Percentiles rank a stretch among this genome's conserved stretches.
phyloP scores from a whole-genome alignment of 2,329 filamentous ascomycete species.

The Hypomyces rosellus region DNA sequence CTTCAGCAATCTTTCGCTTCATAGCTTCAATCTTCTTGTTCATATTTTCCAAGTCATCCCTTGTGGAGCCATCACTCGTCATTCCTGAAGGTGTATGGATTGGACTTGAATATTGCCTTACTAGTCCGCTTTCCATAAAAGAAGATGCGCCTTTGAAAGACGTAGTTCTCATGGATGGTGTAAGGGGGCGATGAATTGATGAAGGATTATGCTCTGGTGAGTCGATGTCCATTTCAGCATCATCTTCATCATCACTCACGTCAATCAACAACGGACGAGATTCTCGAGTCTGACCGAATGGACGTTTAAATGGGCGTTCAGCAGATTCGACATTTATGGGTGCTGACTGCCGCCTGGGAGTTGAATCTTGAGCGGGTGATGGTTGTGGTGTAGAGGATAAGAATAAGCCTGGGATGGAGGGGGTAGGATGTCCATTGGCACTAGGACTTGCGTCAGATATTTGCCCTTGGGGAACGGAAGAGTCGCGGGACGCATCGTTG shows the following conservation, averaged over 20 bases:
- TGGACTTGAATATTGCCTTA: constrained; percentile 36
- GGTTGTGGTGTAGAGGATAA: constrained; percentile 24
- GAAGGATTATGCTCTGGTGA: constrained; percentile 41
- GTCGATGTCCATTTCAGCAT: constrained; percentile 62
- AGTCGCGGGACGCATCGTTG: neutral
- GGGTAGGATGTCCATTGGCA: constrained; percentile 9
- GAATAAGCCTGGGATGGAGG: constrained; percentile 32
- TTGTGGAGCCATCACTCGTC: constrained; percentile 27
- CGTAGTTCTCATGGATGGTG: constrained; percentile 27
- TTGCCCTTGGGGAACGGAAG: neutral
- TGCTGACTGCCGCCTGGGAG: constrained; percentile 48
- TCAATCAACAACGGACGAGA: constrained; percentile 70
- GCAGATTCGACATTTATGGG: constrained; percentile 62
- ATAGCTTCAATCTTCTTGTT: constrained; percentile 55
- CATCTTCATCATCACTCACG: constrained; percentile 68
- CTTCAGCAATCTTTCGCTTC: constrained; percentile 52
- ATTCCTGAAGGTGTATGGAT: constrained; percentile 32
- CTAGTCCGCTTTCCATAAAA: constrained; percentile 32
- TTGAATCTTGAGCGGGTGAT: constrained; percentile 11
- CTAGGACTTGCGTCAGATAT: constrained; percentile 1
- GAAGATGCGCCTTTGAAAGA: constrained; percentile 41
- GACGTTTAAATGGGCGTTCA: constrained; percentile 45
- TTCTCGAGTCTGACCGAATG: constrained; percentile 52
- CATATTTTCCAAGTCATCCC: constrained; percentile 42
- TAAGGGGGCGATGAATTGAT: constrained; percentile 25